These are phyloP conservation scores for Grosmannia huntii DNA, from an alignment of 2,329 filamentous ascomycete species.

Conservation along the genomic window DNA sequence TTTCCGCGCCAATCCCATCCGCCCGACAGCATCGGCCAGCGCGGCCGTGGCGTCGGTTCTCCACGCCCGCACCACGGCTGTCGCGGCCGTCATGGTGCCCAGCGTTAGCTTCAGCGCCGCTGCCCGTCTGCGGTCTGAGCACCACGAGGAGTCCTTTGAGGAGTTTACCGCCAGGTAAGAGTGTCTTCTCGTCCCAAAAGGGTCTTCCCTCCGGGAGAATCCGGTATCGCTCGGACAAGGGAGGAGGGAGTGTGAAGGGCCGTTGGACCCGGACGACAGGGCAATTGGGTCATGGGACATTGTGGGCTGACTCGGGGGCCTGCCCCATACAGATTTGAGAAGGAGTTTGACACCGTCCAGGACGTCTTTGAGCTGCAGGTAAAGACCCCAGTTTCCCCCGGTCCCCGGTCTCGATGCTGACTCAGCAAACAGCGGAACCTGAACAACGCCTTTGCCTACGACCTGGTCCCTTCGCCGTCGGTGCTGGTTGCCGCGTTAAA, in stretches of 20 bases:
- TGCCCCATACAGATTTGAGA: conserved; percentile 69
- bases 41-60: conserved; percentile 40
- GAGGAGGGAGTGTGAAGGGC: background rate
- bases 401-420: background rate
- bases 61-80: conserved; percentile 1
- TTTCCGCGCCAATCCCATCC: conserved; percentile 50
- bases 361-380: conserved; percentile 99
- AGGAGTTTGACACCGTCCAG: conserved; percentile 95
- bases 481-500: conserved; percentile 86
- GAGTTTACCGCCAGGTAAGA: conserved; percentile 94
- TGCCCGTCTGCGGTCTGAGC: conserved; percentile 41
- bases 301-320: conserved; percentile 11
- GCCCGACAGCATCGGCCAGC: conserved; percentile 29
- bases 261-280: background rate
- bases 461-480: conserved; percentile 88
- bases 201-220: background rate
- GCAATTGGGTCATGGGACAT: background rate
- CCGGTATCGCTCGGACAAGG: background rate
- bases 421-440: conserved; percentile 54
- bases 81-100: conserved; percentile 34
- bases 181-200: no score
- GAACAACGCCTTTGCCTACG: conserved; percentile 99
- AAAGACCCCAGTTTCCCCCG: conserved; percentile 21
- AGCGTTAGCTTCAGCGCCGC: conserved; percentile 51
- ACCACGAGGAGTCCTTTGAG: conserved; percentile 96